Conservation (phyloP, 305 asterid species). For the Solanum chacoense region DNA sequence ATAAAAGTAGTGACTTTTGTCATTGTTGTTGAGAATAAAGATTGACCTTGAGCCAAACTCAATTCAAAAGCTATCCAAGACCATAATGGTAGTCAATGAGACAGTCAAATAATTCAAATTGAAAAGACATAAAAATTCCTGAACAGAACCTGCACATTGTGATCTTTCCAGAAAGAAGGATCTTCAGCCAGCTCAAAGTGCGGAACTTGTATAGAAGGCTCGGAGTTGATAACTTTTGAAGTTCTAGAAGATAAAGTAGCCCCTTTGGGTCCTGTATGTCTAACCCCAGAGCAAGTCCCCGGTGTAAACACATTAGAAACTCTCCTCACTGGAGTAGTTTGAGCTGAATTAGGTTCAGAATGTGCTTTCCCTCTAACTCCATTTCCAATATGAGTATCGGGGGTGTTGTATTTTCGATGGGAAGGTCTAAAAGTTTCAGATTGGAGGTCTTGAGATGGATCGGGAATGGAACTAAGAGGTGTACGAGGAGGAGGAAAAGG, state of each 20-base stretch:
- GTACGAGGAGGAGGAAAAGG: slow-evolving; percentile 25
- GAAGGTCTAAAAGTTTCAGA: not conserved
- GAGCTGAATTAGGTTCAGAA: slow-evolving; percentile 52
- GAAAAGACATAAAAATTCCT: not conserved
- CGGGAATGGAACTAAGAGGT: slow-evolving; percentile 62
- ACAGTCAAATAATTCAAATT: not conserved
- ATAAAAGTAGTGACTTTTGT: not conserved
- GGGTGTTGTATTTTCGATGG: not conserved
- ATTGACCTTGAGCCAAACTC: not conserved
- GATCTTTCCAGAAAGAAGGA: slow-evolving; percentile 66
- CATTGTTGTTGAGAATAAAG: not conserved
- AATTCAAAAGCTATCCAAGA: not conserved
- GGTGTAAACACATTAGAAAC: slow-evolving; percentile 16
- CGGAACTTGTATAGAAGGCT: slow-evolving; percentile 24
- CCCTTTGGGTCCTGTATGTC: slow-evolving; percentile 21
- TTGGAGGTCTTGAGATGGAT: slow-evolving; percentile 29
- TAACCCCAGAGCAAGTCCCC: slow-evolving; percentile 2
- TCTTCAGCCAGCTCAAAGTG: slow-evolving; percentile 48
- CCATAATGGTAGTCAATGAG: not conserved
- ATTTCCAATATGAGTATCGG: not conserved
- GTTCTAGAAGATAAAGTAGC: slow-evolving; percentile 23
- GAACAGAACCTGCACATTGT: slow-evolving; percentile 64
- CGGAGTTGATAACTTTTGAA: slow-evolving; percentile 20
- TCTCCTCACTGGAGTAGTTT: slow-evolving; percentile 39
- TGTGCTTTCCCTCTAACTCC: slow-evolving; percentile 19